Evolutionary conservation across 2,329 filamentous ascomycete genomes (phyloP).

Genomic region (Fusarium setosum): DNA sequence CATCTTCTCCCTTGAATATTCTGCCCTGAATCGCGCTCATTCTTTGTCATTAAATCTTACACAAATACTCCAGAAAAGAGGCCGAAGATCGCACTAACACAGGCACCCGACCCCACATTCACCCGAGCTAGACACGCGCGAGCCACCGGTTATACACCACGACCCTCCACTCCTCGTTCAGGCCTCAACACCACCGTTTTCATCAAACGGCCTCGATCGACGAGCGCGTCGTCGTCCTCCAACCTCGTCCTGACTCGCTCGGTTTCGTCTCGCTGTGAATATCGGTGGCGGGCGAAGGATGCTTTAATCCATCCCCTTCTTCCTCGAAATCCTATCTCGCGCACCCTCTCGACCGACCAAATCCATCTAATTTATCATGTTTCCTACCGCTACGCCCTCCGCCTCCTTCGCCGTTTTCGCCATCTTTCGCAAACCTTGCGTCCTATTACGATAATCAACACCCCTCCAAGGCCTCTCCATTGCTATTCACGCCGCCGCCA

Average conservation of each 20-base stretch:
- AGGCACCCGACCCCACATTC: slow-evolving; percentile 35
- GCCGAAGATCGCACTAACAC: slow-evolving; percentile 24
- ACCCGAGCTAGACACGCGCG: slow-evolving; percentile 18
- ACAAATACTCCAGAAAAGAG: slow-evolving; percentile 4
- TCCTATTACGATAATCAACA: slow-evolving; percentile 25
- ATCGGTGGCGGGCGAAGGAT: slow-evolving; percentile 14
- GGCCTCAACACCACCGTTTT: slow-evolving; percentile 28
- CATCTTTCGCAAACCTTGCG: slow-evolving; percentile 12
- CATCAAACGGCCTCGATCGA: slow-evolving; percentile 27
- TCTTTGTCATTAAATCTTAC: slow-evolving; percentile 17
- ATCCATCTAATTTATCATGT: slow-evolving; percentile 30
- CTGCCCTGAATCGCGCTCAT: neutral
- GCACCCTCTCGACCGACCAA: neutral
- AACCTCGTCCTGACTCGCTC: neutral
- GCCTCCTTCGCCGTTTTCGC: slow-evolving; percentile 10
- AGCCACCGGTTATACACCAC: slow-evolving; percentile 32
- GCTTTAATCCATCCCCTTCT: slow-evolving; percentile 12
- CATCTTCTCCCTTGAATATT: neutral
- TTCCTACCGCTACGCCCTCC: slow-evolving; percentile 21
- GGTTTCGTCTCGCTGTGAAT: neutral
- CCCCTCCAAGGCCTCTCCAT: slow-evolving; percentile 33
- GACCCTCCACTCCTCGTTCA: slow-evolving; percentile 29
- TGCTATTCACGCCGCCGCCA: slow-evolving; percentile 28
- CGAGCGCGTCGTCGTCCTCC: slow-evolving; percentile 16
- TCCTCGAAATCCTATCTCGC: neutral